Conservation (phyloP, 768 basidiomycete genomes). For the Cubamyces sp. region DNA sequence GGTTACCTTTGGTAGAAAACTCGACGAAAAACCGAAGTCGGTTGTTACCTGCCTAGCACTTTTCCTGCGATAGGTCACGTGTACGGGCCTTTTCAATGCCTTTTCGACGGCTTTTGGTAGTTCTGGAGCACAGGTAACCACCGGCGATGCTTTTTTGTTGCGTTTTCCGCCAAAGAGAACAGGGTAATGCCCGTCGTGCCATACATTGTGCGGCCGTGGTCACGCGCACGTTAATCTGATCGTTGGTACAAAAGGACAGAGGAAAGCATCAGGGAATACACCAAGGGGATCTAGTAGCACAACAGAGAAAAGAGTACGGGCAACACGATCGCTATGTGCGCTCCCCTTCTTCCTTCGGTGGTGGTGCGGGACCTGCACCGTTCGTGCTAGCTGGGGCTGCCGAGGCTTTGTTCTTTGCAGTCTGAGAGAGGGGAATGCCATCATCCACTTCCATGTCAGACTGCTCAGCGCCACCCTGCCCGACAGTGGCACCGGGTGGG, state of each 20-base stretch:
- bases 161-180: too few relatives aligned
- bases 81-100: too few relatives aligned
- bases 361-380: background rate
- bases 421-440: slow-evolving; percentile 22
- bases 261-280: background rate
- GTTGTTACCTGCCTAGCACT: too few relatives aligned
- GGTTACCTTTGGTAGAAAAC: too few relatives aligned
- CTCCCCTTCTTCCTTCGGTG: background rate
- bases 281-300: background rate
- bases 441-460: slow-evolving; percentile 42
- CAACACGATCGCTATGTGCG: background rate
- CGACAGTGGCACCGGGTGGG: background rate
- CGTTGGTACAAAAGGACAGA: background rate
- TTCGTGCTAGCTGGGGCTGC: slow-evolving; percentile 3
- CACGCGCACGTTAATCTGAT: background rate
- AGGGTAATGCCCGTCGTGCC: too few relatives aligned
- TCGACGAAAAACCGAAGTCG: too few relatives aligned
- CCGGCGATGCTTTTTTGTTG: too few relatives aligned
- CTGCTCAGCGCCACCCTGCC: slow-evolving; percentile 20
- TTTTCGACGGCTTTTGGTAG: too few relatives aligned
- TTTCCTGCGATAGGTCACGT: too few relatives aligned
- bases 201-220: too few relatives aligned
- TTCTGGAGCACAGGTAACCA: too few relatives aligned
- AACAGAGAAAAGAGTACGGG: background rate
- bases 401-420: slow-evolving; percentile 16